A percentile compares a stretch with the other conserved stretches of the same genome.
Evolutionary conservation across 495 filamentous ascomycete genomes (phyloP).

Genomic region (Daldinia loculata): DNA sequence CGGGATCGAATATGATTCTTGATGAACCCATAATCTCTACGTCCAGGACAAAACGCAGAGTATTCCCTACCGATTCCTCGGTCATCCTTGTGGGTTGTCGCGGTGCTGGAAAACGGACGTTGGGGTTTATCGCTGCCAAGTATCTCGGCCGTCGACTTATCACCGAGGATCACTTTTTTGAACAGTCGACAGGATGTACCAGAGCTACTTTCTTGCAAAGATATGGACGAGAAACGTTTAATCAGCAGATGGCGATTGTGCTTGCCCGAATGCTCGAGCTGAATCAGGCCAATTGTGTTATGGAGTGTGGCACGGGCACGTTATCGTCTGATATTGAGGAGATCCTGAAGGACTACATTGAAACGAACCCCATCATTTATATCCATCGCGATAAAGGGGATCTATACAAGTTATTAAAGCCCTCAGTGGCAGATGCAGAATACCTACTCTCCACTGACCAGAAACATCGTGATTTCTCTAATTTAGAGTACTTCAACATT

Average conservation of each 20-base stretch:
- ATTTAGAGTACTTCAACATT: slow-evolving; percentile 83
- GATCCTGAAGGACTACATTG: slow-evolving; percentile 64
- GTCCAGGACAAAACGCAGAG: slow-evolving; percentile 48
- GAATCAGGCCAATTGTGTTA: slow-evolving; percentile 71
- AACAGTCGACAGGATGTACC: slow-evolving; percentile 69
- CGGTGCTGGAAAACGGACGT: slow-evolving; percentile 78
- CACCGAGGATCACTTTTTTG: slow-evolving; percentile 76
- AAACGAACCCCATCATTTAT: slow-evolving; percentile 77
- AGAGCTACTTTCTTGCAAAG: slow-evolving; percentile 67
- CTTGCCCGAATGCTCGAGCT: slow-evolving; percentile 72
- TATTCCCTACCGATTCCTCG: slow-evolving; percentile 70
- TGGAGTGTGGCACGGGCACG: slow-evolving; percentile 70
- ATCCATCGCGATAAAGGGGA: slow-evolving; percentile 73
- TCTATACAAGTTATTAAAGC: slow-evolving; percentile 69
- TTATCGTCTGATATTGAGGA: slow-evolving; percentile 66
- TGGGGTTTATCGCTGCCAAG: slow-evolving; percentile 80
- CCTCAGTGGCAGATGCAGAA: slow-evolving; percentile 60
- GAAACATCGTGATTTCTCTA: slow-evolving; percentile 71
- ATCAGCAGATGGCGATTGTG: slow-evolving; percentile 67
- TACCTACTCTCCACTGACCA: slow-evolving; percentile 63
- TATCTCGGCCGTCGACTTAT: slow-evolving; percentile 74
- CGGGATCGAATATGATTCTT: slow-evolving; percentile 18
- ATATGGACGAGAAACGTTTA: slow-evolving; percentile 68
- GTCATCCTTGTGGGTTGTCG: slow-evolving; percentile 79
- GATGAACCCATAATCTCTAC: slow-evolving; percentile 41